Evolutionary conservation across 805 yeast species (phyloP), one percentile per base, ranked within the genome.

Genomic region (Suhomyces vadensis): DNA sequence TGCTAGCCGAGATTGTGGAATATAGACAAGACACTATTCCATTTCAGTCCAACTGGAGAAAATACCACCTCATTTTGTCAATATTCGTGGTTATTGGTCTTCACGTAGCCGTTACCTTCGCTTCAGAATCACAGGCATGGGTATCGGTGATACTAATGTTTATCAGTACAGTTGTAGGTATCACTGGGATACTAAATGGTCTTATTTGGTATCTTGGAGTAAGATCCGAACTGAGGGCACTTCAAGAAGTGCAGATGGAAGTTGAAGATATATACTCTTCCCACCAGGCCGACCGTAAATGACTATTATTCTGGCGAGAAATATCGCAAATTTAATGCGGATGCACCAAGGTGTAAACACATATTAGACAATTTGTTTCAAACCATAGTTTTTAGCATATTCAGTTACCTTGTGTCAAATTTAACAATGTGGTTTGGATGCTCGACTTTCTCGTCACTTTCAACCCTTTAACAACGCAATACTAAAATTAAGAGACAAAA

Each of bases 161-260:
- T 1, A 71, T 74, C 3, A 75, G 86, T 1, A 69, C 79, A 0
- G 51, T 81, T 0, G 60, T 89, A 2, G 74, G 82, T 0, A 73
- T 81, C 2, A 74, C 91, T 0, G 97, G 96, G 0, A 66, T 78
- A 0, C 60, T 85, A 1, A 83, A 89, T 58, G 96, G 96, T 0
- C 57, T 87, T 43, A 85, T 94, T 36, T 91, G 92, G 31, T 77
- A 74, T 44, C 57, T 89, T 23, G 92, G 91, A 58, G 95, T 95
- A 0, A 72, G 89, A 25, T 74, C 80, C n/a, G 99, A 94, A 59
- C 61, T 70, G 41, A 71, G 98, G 37, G 92, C 91, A 0, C 64
- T 94, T 38, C 67, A 65, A 19, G 98, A 92, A 64, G 89, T 89
- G 4, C 76, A 77, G 46, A 63, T 74, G 51, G 95, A 92, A 59